Percentiles rank a stretch among this genome's conserved stretches.
These are phyloP conservation scores for Casuarina cunninghamiana DNA, from an alignment of 306 rosid genomes.

Conservation along the genomic window DNA sequence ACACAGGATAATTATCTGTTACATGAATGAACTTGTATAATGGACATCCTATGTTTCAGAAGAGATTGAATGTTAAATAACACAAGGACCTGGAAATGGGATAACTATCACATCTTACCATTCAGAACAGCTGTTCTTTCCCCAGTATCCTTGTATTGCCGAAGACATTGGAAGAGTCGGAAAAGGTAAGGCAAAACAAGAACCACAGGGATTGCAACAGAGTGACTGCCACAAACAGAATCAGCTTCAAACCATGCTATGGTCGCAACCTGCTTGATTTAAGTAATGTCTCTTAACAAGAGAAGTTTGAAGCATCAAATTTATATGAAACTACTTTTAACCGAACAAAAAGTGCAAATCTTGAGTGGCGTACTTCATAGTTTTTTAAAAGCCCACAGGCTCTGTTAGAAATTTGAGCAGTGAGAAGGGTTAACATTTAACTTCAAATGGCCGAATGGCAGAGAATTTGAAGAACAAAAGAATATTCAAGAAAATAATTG, in stretches of 20 bases:
- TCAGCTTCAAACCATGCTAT: conserved; percentile 99
- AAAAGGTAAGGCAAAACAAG: conserved; percentile 97
- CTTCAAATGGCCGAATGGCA: neutral
- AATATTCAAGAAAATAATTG: no score
- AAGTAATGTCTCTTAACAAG: conserved; percentile 28
- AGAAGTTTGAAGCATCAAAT: conserved; percentile 23
- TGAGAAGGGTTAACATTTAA: neutral
- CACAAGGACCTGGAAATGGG: conserved; percentile 1
- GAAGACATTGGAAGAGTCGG: conserved; percentile 92
- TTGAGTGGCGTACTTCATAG: neutral
- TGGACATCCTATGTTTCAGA: conserved; percentile 11
- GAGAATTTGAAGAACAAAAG: neutral
- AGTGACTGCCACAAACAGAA: conserved; percentile 98
- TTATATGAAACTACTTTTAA: neutral
- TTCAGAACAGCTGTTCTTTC: conserved; percentile 80
- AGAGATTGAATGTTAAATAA: neutral
- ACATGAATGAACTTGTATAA: neutral
- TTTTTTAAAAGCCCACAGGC: neutral
- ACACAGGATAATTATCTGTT: neutral
- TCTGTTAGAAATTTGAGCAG: neutral
- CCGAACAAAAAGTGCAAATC: neutral
- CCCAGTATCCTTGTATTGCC: conserved; percentile 91
- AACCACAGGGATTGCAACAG: conserved; percentile 82
- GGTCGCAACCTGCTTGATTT: conserved; percentile 84
- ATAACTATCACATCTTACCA: conserved; percentile 53